Evolutionary conservation across 257 asterid genomes (phyloP).

Genomic region (Paraleonurus japonicus): DNA sequence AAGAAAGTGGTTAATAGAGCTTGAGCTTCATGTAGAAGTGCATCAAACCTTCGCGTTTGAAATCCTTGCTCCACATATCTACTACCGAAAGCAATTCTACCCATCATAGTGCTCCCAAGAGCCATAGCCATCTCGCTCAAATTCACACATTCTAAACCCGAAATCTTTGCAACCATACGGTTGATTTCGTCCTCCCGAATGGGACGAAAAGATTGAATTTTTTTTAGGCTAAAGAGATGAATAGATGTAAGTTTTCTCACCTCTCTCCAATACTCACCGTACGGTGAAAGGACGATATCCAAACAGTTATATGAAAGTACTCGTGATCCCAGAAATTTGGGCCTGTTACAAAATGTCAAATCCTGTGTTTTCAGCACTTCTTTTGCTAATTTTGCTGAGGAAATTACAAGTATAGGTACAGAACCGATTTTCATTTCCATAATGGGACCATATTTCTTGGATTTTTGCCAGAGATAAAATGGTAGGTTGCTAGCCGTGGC

Average conservation of each 20-base stretch:
- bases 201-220: conserved; percentile 18
- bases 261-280: no score
- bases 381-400: neutral
- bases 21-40: conserved; percentile 20
- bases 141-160: neutral
- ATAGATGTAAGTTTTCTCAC: no score
- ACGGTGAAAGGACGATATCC: no score
- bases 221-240: neutral
- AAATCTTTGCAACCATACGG: neutral
- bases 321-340: no score
- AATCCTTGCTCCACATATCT: no score
- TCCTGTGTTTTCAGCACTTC: neutral
- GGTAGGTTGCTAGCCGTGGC: no score
- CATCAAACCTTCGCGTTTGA: conserved; percentile 15
- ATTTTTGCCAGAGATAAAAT: no score
- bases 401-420: neutral
- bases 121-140: neutral
- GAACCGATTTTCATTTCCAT: neutral
- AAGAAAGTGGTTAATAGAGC: neutral
- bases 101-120: neutral
- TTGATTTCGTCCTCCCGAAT: conserved; percentile 20
- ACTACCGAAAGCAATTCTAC: neutral
- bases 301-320: no score
- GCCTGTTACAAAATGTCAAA: neutral
- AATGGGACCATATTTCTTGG: neutral